Percentiles rank a stretch among this genome's conserved stretches.
Evolutionary conservation across 1,139 yeast species (phyloP).

Genomic region (Geotrichum citri-aurantii): DNA sequence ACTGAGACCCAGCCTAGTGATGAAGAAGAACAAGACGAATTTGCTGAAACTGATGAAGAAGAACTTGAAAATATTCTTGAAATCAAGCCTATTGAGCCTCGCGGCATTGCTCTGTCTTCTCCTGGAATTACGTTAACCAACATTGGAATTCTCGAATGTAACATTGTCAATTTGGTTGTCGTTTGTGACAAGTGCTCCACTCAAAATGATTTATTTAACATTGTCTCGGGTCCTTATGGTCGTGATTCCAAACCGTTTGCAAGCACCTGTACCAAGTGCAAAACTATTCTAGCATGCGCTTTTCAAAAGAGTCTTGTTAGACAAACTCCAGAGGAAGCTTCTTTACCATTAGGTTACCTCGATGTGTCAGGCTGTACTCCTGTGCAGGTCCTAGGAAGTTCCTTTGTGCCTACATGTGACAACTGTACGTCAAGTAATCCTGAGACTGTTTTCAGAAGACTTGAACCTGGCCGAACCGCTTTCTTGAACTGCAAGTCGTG

Average conservation of each 20-base stretch:
- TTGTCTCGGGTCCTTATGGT: slow-evolving; percentile 37
- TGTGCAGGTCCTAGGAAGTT: slow-evolving; percentile 35
- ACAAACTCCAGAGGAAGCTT: neutral
- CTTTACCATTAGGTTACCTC: slow-evolving; percentile 34
- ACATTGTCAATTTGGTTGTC: slow-evolving; percentile 34
- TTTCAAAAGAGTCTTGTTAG: slow-evolving; percentile 38
- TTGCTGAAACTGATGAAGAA: slow-evolving; percentile 5
- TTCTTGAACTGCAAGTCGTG: slow-evolving; percentile 36
- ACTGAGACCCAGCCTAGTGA: neutral
- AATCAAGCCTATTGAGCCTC: slow-evolving; percentile 18
- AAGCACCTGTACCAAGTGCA: slow-evolving; percentile 36
- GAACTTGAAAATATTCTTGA: slow-evolving; percentile 2
- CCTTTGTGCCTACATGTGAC: slow-evolving; percentile 38
- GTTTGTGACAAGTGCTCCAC: slow-evolving; percentile 39
- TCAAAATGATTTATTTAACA: slow-evolving; percentile 32
- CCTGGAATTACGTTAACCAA: slow-evolving; percentile 32
- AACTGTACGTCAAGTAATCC: slow-evolving; percentile 31
- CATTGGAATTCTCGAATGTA: slow-evolving; percentile 36
- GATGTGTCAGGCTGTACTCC: slow-evolving; percentile 38
- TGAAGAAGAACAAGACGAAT: slow-evolving; percentile 12
- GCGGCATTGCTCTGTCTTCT: slow-evolving; percentile 35
- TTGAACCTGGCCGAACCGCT: slow-evolving; percentile 34
- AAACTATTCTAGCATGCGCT: slow-evolving; percentile 33
- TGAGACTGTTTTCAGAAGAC: slow-evolving; percentile 31
- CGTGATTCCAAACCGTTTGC: slow-evolving; percentile 34